Evolutionary conservation across 1,284 basidiomycete species (phyloP).

Genomic region (Sanghuangporus sanghuang): DNA sequence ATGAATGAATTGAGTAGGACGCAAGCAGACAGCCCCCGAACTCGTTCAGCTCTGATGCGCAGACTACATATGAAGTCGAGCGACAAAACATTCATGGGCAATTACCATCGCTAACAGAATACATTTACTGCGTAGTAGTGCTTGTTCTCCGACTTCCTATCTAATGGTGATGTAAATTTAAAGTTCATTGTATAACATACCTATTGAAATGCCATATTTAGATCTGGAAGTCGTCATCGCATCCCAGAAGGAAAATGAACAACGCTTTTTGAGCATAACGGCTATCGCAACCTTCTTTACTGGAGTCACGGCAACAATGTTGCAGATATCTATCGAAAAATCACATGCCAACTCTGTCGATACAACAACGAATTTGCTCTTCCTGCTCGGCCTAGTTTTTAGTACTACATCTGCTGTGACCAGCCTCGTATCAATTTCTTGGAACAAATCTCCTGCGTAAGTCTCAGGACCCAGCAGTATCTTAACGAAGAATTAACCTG

Average conservation of each 20-base stretch:
- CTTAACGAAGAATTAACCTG: not conserved
- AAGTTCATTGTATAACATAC: not conserved
- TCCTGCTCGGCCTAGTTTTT: not conserved
- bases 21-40: too few relatives aligned
- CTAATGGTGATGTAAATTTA: not conserved
- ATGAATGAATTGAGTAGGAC: too few relatives aligned
- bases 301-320: slow-evolving; percentile 3
- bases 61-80: too few relatives aligned
- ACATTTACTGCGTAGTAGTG: not conserved
- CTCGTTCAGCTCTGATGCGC: too few relatives aligned
- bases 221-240: not conserved
- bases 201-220: not conserved
- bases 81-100: too few relatives aligned
- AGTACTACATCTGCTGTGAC: slow-evolving; percentile 6
- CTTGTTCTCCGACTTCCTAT: not conserved
- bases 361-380: not conserved
- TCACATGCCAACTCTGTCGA: not conserved
- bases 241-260: not conserved
- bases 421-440: slow-evolving; percentile 1
- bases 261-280: slow-evolving; percentile 1
- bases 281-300: slow-evolving; percentile 8
- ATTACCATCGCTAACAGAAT: not conserved
- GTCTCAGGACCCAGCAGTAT: not conserved
- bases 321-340: slow-evolving; percentile 1
- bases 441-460: slow-evolving; percentile 5